Conservation (phyloP, 345 rosid genomes). For the Aethionema arabicum region DNA sequence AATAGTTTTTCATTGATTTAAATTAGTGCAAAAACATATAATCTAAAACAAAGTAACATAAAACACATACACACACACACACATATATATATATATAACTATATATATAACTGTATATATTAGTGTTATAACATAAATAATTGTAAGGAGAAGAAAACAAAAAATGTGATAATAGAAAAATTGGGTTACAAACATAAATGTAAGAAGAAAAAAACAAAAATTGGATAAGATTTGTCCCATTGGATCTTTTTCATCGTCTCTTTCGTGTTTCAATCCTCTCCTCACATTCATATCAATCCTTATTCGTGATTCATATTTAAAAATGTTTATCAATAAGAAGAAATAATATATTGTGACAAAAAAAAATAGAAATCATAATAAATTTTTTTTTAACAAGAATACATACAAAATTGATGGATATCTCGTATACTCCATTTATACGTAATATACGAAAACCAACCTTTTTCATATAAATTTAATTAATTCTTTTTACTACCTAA, state of each 20-base stretch:
- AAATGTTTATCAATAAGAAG: background rate
- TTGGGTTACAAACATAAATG: slow-evolving; percentile 4
- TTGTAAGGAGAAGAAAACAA: slow-evolving; percentile 3
- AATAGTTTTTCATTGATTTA: no score
- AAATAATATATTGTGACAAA: background rate
- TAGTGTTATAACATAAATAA: background rate
- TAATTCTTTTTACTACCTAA: no score
- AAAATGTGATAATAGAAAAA: slow-evolving; percentile 23
- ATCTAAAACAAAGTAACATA: no score
- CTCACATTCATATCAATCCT: slow-evolving; percentile 19
- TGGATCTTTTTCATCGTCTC: slow-evolving; percentile 9
- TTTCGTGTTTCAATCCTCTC: slow-evolving; percentile 33
- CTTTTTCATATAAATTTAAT: no score
- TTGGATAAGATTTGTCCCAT: slow-evolving; percentile 29
- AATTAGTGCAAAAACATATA: no score
- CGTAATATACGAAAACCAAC: no score
- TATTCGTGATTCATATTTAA: background rate
- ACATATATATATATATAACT: no score
- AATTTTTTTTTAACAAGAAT: no score
- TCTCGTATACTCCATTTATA: no score
- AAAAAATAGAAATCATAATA: background rate
- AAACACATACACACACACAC: no score
- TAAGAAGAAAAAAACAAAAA: slow-evolving; percentile 26
- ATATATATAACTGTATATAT: no score
- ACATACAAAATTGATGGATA: no score